Base-by-base conservation (phyloP, 2,329 filamentous ascomycete genomes). In the Plectosphaerella sp. region DNA sequence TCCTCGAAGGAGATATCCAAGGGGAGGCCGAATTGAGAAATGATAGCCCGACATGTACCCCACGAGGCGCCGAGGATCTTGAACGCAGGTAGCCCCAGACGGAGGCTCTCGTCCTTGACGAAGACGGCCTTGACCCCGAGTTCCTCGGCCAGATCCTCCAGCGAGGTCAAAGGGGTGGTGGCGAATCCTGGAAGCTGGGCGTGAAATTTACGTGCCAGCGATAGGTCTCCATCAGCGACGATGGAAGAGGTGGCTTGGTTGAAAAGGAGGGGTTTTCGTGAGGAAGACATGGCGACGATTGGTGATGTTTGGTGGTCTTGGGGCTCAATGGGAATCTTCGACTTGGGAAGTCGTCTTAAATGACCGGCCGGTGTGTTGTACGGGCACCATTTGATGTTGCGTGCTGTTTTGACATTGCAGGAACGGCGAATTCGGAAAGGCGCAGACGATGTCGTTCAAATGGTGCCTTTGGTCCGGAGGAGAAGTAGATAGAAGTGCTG, bases 1-100 rank as follows among this genome's bases (percentile, higher is more conserved):
- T 68, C 60, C 0, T 73, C 67, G 0, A 86, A 60, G 3, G 68
- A 62, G 0, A 74, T 63, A 1, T 71, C 70, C 0, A 71, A 56
- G 0, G 74, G 65, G 1, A 83, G 65, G 2, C 62, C 65, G 0
- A 84, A 65, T 8, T 69, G 64, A 1, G 68, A 61, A 0, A 71
- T 63, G 7, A 89, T 61, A 14, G 84, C 80, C 7, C 79, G 77
- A 59, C 82, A 86, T 3, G 80, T 76, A 0, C 81, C 87, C 87
- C 87, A 93, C 1, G 86, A 88, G 1, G 89, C 88, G 18, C 89
- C 89, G 0, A 92, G 77, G 45, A 92, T 88, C 67, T 94, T 94
- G 74, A 92, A 93, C 0, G 88, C 79, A 0, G 87, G 86, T 2
- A 92, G 73, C 0, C 84, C 84, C 37, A 90, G 81, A 5, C 88